phyloP scores from a whole-genome alignment of 2,329 filamentous ascomycete genomes.

The Zasmidium cellare region DNA sequence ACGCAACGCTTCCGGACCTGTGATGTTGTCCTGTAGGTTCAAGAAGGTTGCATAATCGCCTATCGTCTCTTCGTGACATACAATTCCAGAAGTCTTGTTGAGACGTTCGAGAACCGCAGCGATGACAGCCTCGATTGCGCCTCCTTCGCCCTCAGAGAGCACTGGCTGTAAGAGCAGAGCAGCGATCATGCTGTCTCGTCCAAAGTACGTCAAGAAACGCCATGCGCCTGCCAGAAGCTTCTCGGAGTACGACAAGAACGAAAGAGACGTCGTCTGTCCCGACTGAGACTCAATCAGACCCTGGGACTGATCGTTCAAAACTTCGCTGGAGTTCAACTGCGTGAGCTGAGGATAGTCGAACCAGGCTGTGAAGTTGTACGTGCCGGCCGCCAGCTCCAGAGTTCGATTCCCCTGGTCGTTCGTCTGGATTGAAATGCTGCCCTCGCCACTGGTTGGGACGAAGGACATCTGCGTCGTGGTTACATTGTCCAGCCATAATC shows the following conservation, averaged over 20 bases:
- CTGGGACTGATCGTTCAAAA: conserved; percentile 52
- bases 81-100: conserved; percentile 59
- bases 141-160: conserved; percentile 55
- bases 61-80: conserved; percentile 66
- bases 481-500: conserved; percentile 63
- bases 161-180: conserved; percentile 59
- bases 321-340: conserved; percentile 52
- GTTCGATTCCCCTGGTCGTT: conserved; percentile 28
- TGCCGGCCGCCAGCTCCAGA: conserved; percentile 52
- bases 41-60: conserved; percentile 65
- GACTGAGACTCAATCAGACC: conserved; percentile 48
- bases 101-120: conserved; percentile 61
- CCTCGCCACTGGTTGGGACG: conserved; percentile 34
- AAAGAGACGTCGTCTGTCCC: conserved; percentile 54
- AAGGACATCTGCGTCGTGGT: conserved; percentile 59
- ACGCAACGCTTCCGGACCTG: conserved; percentile 46
- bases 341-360: conserved; percentile 64
- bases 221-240: conserved; percentile 66
- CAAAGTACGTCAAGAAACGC: conserved; percentile 68
- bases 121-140: conserved; percentile 63
- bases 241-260: conserved; percentile 63
- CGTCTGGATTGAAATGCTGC: conserved; percentile 43
- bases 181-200: conserved; percentile 64
- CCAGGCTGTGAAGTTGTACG: conserved; percentile 59
- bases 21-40: conserved; percentile 55